Evolutionary conservation across 1,284 basidiomycete species (phyloP).

Genomic region (Hypsizygus ulmarius): DNA sequence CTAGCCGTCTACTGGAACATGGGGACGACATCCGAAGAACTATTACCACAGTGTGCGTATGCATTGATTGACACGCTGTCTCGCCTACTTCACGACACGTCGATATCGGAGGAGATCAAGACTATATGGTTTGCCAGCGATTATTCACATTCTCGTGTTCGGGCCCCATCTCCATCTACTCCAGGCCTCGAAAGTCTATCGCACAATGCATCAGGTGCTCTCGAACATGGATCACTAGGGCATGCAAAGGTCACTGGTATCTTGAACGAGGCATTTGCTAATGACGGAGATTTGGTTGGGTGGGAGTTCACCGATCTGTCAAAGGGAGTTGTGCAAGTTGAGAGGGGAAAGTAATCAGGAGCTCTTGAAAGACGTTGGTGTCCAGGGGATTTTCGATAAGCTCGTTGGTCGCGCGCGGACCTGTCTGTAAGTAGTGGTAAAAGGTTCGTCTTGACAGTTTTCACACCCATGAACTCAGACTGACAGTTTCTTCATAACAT

Average conservation of each 20-base stretch:
- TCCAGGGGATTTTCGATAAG: slow-evolving; percentile 49
- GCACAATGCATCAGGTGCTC: neutral
- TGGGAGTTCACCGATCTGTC: slow-evolving; percentile 40
- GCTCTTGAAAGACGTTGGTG: slow-evolving; percentile 41
- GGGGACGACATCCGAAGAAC: slow-evolving; percentile 39
- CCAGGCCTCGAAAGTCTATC: too few species aligned
- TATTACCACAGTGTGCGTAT: slow-evolving; percentile 42
- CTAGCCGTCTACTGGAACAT: slow-evolving; percentile 50
- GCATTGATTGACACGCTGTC: slow-evolving; percentile 41
- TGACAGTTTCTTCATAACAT: neutral
- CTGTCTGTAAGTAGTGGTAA: slow-evolving; percentile 40
- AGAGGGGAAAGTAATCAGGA: slow-evolving; percentile 24
- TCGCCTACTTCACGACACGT: slow-evolving; percentile 31
- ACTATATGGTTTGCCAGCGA: slow-evolving; percentile 50
- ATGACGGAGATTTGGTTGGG: slow-evolving; percentile 35
- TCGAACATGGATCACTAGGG: slow-evolving; percentile 5
- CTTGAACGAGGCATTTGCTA: slow-evolving; percentile 39
- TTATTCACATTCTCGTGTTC: slow-evolving; percentile 32
- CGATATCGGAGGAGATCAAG: slow-evolving; percentile 26
- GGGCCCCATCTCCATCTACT: too few species aligned
- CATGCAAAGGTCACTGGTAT: slow-evolving; percentile 41
- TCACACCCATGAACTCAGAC: neutral
- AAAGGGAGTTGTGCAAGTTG: slow-evolving; percentile 21
- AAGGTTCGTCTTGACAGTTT: slow-evolving; percentile 22
- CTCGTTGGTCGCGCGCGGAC: slow-evolving; percentile 42